Percentiles rank a stretch among this genome's conserved stretches.
These are phyloP conservation scores for Amphibolis antarctica DNA, from an alignment of 106 monocot genomes.

Conservation along the genomic window DNA sequence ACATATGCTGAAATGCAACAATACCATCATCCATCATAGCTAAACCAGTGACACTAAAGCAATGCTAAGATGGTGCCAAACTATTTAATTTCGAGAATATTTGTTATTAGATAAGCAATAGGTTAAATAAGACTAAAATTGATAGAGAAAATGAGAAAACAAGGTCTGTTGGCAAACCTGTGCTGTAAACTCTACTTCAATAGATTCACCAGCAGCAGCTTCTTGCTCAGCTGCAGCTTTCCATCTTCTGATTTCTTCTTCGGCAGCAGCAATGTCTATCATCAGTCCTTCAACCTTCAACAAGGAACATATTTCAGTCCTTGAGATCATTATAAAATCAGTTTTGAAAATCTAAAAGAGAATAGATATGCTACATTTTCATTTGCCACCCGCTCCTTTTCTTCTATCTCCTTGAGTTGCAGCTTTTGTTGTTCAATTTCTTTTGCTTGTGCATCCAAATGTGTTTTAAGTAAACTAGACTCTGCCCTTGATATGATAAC, in stretches of 20 bases:
- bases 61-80: too few species aligned
- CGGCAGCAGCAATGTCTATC: constrained; percentile 84
- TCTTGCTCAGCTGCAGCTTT: constrained; percentile 94
- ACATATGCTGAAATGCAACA: too few species aligned
- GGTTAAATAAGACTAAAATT: not conserved
- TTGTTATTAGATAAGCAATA: not conserved
- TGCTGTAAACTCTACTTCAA: constrained; percentile 70
- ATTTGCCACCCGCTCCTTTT: constrained; percentile 74
- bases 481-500: constrained; percentile 86
- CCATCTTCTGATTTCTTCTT: constrained; percentile 98
- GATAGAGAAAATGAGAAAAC: not conserved
- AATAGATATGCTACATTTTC: constrained; percentile 51
- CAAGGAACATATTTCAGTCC: not conserved
- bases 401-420: constrained; percentile 74
- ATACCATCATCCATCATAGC: too few species aligned
- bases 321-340: not conserved
- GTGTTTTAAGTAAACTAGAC: constrained; percentile 70
- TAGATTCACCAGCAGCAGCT: constrained; percentile 82
- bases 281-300: constrained; percentile 95
- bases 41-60: too few species aligned
- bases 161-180: constrained; percentile 35
- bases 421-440: constrained; percentile 50
- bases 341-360: too few species aligned
- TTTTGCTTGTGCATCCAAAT: constrained; percentile 77
- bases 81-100: too few species aligned